Base-by-base conservation (phyloP, 148 eudicot species). In the Rhododendron vialii region DNA sequence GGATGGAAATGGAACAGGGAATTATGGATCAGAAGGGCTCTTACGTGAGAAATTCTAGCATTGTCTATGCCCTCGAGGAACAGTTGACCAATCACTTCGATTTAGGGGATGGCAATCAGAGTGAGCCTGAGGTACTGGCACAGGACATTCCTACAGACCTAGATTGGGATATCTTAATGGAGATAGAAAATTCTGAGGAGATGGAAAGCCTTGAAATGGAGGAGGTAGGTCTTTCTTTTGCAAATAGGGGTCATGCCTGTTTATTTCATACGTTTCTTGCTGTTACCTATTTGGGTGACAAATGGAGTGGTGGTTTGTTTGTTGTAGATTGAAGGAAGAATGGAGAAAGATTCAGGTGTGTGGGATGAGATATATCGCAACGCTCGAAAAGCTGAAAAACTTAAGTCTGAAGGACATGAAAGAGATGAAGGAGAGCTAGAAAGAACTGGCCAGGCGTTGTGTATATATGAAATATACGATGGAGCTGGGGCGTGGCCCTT, bases 341-440 rank as follows among this genome's bases (percentile, higher is more conserved):
- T 90, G 94, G 98, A 92, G 89, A 97, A 93, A 89, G 90, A 93
- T 81, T 91, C 92, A 88, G 98, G 98, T 63, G 87, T 84, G 51
- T 97, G 99, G 99, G 98, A 97, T 89, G 98, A 94, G 76, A 89
- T 97, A 69, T 97, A 97, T 84, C 91, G 93, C 67, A 94, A 89
- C 93, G 99, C 98, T 85, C 92, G 96, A 73, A 97, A 93, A 92
- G 91, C 98, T 76, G 99, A 97, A 85, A 97, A 95, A 87, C 92
- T 97, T 11, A 93, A 88, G 87, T 93, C 92, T 85, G 96, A 97
- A 94, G 86, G 87, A 48, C 93, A 95, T 87, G 98, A 95, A 94
- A 93, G 96, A 88, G 99, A 97, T 87, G 99, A 97, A 83, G 99
- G 99, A 65, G 99, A 97, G 91, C 92, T 97, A 63, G 98, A 97